Evolutionary conservation across 2,329 filamentous ascomycete species (phyloP).

Genomic region (Penicillium janthinellum): DNA sequence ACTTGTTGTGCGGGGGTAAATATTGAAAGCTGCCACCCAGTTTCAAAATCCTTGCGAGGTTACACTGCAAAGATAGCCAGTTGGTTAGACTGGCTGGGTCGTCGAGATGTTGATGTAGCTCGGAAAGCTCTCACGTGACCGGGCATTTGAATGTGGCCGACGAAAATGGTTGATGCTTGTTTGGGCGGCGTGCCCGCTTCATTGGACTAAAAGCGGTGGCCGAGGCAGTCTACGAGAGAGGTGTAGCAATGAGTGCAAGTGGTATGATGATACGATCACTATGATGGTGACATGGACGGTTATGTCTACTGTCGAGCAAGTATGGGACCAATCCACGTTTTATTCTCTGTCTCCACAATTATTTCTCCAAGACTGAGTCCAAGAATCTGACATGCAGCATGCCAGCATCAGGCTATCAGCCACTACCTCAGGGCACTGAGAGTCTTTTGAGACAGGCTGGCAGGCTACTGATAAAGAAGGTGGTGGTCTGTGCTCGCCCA

Average conservation of each 20-base stretch:
- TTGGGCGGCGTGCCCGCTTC: not conserved
- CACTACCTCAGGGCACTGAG: no score
- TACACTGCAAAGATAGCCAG: not conserved
- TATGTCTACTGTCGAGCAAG: no score
- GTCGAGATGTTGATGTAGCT: conserved; percentile 1
- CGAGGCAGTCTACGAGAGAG: not conserved
- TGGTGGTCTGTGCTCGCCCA: not conserved
- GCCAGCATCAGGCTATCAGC: no score
- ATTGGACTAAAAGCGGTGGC: not conserved
- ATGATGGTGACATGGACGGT: no score
- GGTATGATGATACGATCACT: not conserved
- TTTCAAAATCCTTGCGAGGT: not conserved
- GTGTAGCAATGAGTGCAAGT: not conserved
- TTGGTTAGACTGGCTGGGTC: not conserved
- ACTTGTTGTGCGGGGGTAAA: no score
- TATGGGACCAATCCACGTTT: not conserved
- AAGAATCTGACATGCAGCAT: not conserved
- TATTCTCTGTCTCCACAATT: not conserved
- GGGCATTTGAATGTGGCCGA: conserved; percentile 11
- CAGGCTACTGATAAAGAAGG: not conserved
- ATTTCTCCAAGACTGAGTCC: not conserved
- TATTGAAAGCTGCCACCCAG: not conserved
- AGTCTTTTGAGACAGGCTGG: no score
- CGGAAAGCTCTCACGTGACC: conserved; percentile 11
- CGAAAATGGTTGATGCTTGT: not conserved